Evolutionary conservation across 2,329 filamentous ascomycete species (phyloP).

Genomic region (Sclerotinia sclerotiorum): DNA sequence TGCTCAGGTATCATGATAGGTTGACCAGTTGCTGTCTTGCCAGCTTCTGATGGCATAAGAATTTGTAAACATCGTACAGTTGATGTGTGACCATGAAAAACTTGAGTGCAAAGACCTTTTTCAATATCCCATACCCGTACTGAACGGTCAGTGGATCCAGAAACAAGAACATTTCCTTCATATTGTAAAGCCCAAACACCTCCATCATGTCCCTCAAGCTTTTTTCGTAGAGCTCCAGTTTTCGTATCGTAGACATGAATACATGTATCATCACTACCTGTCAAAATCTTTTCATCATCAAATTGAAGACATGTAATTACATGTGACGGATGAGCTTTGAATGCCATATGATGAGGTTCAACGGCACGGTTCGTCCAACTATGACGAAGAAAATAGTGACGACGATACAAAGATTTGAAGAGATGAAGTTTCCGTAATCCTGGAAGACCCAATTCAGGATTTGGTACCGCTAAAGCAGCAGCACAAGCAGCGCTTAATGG

Average conservation of each 20-base stretch:
- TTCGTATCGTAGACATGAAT: slow-evolving; percentile 99
- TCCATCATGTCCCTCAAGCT: slow-evolving; percentile 89
- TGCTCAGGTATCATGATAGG: slow-evolving; percentile 89
- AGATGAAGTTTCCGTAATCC: slow-evolving; percentile 82
- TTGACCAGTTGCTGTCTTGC: slow-evolving; percentile 68
- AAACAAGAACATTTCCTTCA: slow-evolving; percentile 90
- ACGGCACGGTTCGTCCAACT: slow-evolving; percentile 88
- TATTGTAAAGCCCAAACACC: slow-evolving; percentile 98
- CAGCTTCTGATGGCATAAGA: slow-evolving; percentile 72
- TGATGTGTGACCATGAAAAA: slow-evolving; percentile 96
- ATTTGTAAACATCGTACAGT: slow-evolving; percentile 96
- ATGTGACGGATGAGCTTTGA: slow-evolving; percentile 92
- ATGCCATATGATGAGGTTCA: slow-evolving; percentile 88
- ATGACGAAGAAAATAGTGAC: slow-evolving; percentile 85
- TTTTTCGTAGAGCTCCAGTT: slow-evolving; percentile 79
- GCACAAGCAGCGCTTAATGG: slow-evolving; percentile 84
- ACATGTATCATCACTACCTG: slow-evolving; percentile 93
- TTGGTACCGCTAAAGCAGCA: slow-evolving; percentile 77
- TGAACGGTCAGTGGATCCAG: slow-evolving; percentile 91
- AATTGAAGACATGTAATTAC: slow-evolving; percentile 98
- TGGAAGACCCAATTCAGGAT: slow-evolving; percentile 75
- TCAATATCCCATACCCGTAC: slow-evolving; percentile 99
- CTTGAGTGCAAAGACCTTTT: slow-evolving; percentile 85
- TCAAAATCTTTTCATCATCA: slow-evolving; percentile 96
- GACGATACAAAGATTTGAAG: slow-evolving; percentile 93